Evolutionary conservation across 208 protist genomes (phyloP).

Genomic region (Zelonia costaricensis): DNA sequence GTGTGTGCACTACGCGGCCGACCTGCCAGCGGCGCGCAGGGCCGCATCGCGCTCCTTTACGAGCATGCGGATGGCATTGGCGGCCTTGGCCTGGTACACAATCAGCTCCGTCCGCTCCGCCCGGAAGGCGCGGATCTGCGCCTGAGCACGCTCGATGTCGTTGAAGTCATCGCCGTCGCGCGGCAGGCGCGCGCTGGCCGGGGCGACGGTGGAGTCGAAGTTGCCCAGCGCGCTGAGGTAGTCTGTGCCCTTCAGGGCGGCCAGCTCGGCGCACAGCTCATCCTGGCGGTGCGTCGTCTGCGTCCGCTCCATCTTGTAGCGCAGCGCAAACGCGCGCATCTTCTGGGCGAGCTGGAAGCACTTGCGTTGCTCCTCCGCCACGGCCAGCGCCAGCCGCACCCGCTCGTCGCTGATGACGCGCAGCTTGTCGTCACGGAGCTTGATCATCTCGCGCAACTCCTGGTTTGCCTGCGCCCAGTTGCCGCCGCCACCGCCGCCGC

Average conservation of each 20-base stretch:
- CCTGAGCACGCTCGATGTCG: constrained; percentile 32
- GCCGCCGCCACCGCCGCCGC: constrained; percentile 1
- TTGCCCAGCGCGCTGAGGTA: constrained; percentile 62
- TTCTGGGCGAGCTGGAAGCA: constrained; percentile 73
- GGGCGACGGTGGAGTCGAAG: constrained; percentile 6
- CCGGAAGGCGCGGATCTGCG: constrained; percentile 45
- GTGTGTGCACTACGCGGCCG: neutral
- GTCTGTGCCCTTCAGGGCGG: constrained; percentile 69
- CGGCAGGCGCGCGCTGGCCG: constrained; percentile 11
- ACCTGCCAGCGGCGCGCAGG: no score
- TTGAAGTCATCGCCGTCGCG: constrained; percentile 20
- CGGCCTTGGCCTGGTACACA: constrained; percentile 74
- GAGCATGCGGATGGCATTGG: constrained; percentile 76
- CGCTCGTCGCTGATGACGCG: constrained; percentile 61
- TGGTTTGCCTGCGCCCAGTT: constrained; percentile 52
- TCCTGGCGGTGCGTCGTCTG: constrained; percentile 43
- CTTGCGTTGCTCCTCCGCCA: constrained; percentile 69
- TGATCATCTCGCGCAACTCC: constrained; percentile 52
- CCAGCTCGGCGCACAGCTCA: constrained; percentile 61
- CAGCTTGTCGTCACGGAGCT: constrained; percentile 48
- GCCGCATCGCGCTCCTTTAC: constrained; percentile 60
- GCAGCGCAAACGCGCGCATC: constrained; percentile 47
- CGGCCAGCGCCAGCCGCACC: constrained; percentile 57
- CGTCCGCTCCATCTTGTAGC: constrained; percentile 55
- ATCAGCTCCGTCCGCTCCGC: constrained; percentile 66